Evolutionary conservation across 352 stramenopile genomes (phyloP).

Genomic region (Phytophthora rubi): DNA sequence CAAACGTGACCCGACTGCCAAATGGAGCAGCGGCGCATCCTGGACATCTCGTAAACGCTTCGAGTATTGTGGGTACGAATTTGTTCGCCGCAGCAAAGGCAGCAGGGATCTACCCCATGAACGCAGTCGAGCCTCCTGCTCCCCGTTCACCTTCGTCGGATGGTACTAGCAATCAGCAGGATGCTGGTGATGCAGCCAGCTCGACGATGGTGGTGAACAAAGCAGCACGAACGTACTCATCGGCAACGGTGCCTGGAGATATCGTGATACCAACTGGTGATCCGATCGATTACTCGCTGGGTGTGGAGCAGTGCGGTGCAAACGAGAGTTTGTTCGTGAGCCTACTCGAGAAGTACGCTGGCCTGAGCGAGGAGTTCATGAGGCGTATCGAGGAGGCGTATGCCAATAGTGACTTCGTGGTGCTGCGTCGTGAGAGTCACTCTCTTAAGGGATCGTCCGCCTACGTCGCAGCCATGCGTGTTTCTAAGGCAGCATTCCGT

Average conservation of each 20-base stretch:
- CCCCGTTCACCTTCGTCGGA: slow-evolving; percentile 34
- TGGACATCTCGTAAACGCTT: slow-evolving; percentile 46
- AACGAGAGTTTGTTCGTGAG: slow-evolving; percentile 87
- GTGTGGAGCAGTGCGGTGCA: slow-evolving; percentile 82
- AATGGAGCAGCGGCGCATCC: slow-evolving; percentile 14
- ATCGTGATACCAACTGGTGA: slow-evolving; percentile 81
- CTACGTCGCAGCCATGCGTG: slow-evolving; percentile 82
- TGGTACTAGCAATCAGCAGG: slow-evolving; percentile 32
- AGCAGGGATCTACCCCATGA: slow-evolving; percentile 44
- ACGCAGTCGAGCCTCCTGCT: slow-evolving; percentile 17
- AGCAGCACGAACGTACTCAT: slow-evolving; percentile 50
- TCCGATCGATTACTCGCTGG: slow-evolving; percentile 79
- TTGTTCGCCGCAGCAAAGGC: slow-evolving; percentile 44
- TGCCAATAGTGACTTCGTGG: slow-evolving; percentile 55
- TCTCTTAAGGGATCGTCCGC: slow-evolving; percentile 90
- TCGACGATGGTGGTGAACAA: slow-evolving; percentile 37
- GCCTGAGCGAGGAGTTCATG: slow-evolving; percentile 79
- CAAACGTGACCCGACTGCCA: slow-evolving; percentile 21
- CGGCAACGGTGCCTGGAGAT: slow-evolving; percentile 61
- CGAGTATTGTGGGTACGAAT: slow-evolving; percentile 46
- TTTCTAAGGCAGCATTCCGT: slow-evolving; percentile 85
- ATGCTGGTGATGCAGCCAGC: slow-evolving; percentile 27
- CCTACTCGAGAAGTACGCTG: slow-evolving; percentile 81
- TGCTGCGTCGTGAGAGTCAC: slow-evolving; percentile 78
- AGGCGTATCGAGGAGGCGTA: slow-evolving; percentile 74